Base-by-base conservation (phyloP, 805 yeast genomes). In the Yarrowia keelungensis region DNA sequence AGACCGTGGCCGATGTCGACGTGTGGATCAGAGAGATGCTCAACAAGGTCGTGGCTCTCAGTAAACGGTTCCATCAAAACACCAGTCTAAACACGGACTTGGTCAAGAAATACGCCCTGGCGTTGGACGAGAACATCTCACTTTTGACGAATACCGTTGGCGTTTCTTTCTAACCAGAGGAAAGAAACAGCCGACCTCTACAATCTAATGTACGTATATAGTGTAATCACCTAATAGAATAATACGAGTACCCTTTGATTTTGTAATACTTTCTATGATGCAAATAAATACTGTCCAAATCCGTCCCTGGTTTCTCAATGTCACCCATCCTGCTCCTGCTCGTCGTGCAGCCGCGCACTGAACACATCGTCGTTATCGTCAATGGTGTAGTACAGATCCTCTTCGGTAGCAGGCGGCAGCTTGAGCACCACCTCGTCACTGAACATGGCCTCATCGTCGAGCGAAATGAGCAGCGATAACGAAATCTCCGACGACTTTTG, bases 331-430 rank as follows among this genome's bases (percentile, higher is more conserved):
- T 41, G 41, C 53, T 67, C 42, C 36, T 41, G 39, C 51, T 59
- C 42, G 19, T 71, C 71, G 58, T 75, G 75, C 5, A 78, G 73
- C 36, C 72, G 73, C 67, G 79, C 82, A 62, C 79, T 75, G 72
- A 79, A 80, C 5, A 74, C 79, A n/a, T 71, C 74, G 12, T 77
- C 77, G 70, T 78, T 73, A 56, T 79, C 79, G 58, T 78, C 79
- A 5, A 76, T 70, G 71, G 76, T 62, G 67, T 71, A 74, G 42
- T 70, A 72, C n/a, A 73, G 72, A 53, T 77, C 79, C 19, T 72
- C 76, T 19, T 72, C 76, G 1, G 76, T 70, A 8, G 76, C 75
- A 16, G 79, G 76, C 15, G 81, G 79, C 16, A 79, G 72, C 59
- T 79, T 75, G 74, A 78, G 75, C 35, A 75, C 73, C 32, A 73